A percentile compares a stretch with the other conserved stretches of the same genome.
Evolutionary conservation across 257 asterid species (phyloP).

Genomic region (Ligustrum vulgare): DNA sequence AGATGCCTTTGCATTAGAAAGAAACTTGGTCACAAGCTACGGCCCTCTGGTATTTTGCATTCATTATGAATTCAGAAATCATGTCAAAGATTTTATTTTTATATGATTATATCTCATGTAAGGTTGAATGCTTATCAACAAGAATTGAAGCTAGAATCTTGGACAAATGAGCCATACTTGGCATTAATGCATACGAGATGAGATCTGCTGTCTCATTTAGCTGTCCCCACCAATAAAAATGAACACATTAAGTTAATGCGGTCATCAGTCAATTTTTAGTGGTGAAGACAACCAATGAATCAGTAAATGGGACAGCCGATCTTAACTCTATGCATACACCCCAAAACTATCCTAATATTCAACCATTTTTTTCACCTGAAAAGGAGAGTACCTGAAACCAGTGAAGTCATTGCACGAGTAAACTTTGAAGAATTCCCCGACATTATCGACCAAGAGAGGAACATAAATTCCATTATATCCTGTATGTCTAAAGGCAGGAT

Average conservation of each 20-base stretch:
- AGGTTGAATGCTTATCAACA: no score
- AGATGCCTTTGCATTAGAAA: no score
- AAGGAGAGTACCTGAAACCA: slow-evolving; percentile 56
- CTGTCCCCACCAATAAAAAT: no score
- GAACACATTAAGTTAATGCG: no score
- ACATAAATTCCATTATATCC: slow-evolving; percentile 67
- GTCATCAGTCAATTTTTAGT: no score
- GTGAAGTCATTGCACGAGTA: slow-evolving; percentile 61
- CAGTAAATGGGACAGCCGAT: no score
- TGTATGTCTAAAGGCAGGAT: slow-evolving; percentile 59
- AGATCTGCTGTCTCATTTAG: no score
- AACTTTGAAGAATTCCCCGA: slow-evolving; percentile 59
- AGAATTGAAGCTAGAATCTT: not conserved
- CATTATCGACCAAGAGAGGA: slow-evolving; percentile 62
- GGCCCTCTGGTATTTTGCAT: not conserved
- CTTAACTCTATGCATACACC: not conserved
- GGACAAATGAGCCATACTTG: no score
- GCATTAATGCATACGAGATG: not conserved
- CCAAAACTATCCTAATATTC: not conserved
- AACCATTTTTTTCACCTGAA: not conserved
- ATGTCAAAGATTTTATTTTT: not conserved
- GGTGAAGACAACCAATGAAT: no score
- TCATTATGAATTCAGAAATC: not conserved
- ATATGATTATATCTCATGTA: not conserved
- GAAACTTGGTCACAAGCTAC: no score